Conservation (phyloP, 2,329 filamentous ascomycete genomes). For the Ophiostoma perfectum region DNA sequence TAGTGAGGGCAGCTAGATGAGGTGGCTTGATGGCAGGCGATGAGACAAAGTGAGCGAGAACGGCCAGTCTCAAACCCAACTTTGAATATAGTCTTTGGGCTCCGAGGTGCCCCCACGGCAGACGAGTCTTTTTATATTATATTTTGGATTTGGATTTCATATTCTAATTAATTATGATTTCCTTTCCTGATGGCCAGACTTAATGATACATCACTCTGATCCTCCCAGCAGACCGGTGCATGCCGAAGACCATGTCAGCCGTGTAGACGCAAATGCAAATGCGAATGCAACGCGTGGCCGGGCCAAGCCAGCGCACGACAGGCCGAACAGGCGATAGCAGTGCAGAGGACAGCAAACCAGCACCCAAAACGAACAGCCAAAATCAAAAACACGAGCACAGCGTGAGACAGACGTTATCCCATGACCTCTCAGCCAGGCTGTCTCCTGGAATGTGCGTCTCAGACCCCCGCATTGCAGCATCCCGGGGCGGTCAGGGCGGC, state of each 20-base stretch:
- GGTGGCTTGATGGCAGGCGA: too few species aligned
- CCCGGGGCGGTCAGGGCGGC: neutral
- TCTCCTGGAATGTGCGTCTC: slow-evolving; percentile 6
- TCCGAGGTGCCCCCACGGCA: neutral
- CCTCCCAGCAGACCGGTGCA: neutral
- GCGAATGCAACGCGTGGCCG: slow-evolving; percentile 1
- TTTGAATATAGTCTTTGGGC: too few species aligned
- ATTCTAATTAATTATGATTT: too few species aligned
- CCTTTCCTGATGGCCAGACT: neutral
- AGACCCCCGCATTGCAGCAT: slow-evolving; percentile 1
- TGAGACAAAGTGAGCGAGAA: neutral
- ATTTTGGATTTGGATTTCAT: too few species aligned
- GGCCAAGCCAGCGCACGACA: slow-evolving; percentile 6
- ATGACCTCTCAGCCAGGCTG: neutral
- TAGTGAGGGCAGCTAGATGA: too few species aligned
- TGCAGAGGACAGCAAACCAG: too few species aligned
- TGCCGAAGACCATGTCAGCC: neutral
- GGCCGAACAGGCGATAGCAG: neutral
- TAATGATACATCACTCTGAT: neutral
- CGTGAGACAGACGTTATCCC: neutral
- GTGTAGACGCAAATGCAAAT: neutral
- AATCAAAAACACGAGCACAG: neutral
- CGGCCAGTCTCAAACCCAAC: too few species aligned
- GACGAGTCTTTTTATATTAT: neutral
- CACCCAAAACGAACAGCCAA: neutral